A percentile compares a stretch with the other conserved stretches of the same genome.
Conservation (phyloP, 768 basidiomycete species). For the Boletus huronensis region DNA sequence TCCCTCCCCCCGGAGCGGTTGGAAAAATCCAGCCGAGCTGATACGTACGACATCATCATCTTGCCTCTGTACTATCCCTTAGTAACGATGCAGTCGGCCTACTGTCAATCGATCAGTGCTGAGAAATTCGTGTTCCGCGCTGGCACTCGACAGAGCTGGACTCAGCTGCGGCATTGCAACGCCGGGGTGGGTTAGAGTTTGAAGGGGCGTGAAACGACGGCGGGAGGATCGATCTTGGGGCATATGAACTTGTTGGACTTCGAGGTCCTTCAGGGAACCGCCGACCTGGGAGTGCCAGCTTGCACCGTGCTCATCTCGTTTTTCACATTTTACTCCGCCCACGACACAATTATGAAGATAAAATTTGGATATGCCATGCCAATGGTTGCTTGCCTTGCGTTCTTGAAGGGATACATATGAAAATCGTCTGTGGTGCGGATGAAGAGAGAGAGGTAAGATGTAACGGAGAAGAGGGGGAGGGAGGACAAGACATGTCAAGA, state of each 20-base stretch:
- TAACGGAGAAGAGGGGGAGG: background rate
- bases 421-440: conserved; percentile 1
- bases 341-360: background rate
- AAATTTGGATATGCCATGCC: conserved; percentile 3
- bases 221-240: background rate
- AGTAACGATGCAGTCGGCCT: too few species aligned
- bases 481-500: background rate
- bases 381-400: conserved; percentile 1
- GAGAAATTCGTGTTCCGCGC: too few species aligned
- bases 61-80: background rate
- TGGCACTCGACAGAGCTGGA: too few species aligned
- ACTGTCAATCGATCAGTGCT: too few species aligned
- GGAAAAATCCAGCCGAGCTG: background rate
- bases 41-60: background rate
- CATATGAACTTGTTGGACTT: background rate
- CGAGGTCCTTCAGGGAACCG: too few species aligned
- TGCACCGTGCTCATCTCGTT: too few species aligned
- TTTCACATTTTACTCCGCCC: too few species aligned
- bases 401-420: conserved; percentile 7
- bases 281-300: too few species aligned
- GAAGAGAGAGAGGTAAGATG: background rate
- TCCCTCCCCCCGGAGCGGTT: background rate
- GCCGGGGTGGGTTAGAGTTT: too few species aligned
- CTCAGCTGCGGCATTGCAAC: background rate
- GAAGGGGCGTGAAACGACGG: too few species aligned